Evolutionary conservation across 164 flowering plant species (phyloP).

Genomic region (Santalum album): DNA sequence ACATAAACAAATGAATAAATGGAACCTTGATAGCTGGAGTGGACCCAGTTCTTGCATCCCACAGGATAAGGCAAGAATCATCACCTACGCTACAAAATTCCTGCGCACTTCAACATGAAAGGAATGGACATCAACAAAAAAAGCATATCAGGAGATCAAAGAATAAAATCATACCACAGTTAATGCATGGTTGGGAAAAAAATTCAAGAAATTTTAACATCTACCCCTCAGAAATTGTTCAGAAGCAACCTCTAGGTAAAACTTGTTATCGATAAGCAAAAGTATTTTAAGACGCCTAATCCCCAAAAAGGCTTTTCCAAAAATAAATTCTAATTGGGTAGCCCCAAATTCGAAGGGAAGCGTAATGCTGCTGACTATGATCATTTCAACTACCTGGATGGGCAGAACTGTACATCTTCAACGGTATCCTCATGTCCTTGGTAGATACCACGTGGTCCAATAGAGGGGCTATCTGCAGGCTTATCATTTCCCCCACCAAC

Average conservation of each 20-base stretch:
- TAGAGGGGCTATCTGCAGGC: constrained; percentile 37
- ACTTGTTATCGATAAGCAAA: too few species aligned
- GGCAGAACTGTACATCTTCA: constrained; percentile 97
- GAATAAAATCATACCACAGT: too few species aligned
- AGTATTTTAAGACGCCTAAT: too few species aligned
- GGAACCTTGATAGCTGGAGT: background rate
- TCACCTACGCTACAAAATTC: constrained; percentile 6
- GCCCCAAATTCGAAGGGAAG: background rate
- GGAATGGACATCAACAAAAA: background rate
- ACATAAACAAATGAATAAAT: background rate
- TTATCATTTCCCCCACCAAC: constrained; percentile 36
- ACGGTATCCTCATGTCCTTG: constrained; percentile 89
- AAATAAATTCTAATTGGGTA: background rate
- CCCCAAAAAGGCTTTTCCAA: background rate
- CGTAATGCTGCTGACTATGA: too few species aligned
- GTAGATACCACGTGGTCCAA: constrained; percentile 79
- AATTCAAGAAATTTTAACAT: too few species aligned
- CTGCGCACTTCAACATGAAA: constrained; percentile 2
- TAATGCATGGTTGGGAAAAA: too few species aligned
- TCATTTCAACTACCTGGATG: constrained; percentile 62
- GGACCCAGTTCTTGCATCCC: constrained; percentile 5
- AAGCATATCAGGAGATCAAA: background rate
- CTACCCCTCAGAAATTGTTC: too few species aligned
- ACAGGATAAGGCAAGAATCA: constrained; percentile 4
- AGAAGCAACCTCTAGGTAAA: too few species aligned